Percentiles rank a stretch among this genome's conserved stretches.
phyloP scores from a whole-genome alignment of 345 rosid species.

The Salix suchowensis region DNA sequence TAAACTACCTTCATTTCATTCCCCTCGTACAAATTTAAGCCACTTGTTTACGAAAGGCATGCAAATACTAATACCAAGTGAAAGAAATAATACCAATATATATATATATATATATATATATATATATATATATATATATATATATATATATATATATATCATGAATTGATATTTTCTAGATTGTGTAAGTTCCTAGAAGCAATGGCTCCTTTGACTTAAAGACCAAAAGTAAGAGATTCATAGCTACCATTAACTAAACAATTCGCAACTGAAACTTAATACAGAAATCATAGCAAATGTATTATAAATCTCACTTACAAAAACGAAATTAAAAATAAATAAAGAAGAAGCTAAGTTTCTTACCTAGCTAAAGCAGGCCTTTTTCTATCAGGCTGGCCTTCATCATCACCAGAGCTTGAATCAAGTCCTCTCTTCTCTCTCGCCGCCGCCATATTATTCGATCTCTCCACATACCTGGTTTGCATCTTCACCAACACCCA shows the following conservation, averaged over 20 bases:
- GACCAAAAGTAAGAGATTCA: not conserved
- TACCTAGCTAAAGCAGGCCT: conserved; percentile 37
- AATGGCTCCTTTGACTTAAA: not conserved
- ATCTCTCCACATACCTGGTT: conserved; percentile 20
- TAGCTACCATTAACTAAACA: not conserved
- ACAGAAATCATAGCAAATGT: not conserved
- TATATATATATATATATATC: not conserved
- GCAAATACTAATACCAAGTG: too few species aligned
- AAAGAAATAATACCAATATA: not conserved
- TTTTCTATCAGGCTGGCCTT: conserved; percentile 29
- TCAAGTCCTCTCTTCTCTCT: conserved; percentile 29
- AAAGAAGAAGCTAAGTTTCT: too few species aligned
- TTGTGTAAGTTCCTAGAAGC: not conserved
- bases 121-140: not conserved
- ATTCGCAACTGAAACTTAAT: not conserved
- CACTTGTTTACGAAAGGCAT: not conserved
- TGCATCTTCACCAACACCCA: conserved; percentile 11
- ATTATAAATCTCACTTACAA: not conserved
- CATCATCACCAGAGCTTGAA: conserved; percentile 20
- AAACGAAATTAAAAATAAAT: too few species aligned
- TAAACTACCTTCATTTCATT: not conserved
- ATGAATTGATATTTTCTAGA: not conserved
- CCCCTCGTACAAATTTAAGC: not conserved
- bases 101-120: not conserved
- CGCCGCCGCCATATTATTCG: conserved; percentile 12